These are phyloP conservation scores for Rhodosporidiobolus odoratus DNA, from an alignment of 768 basidiomycete species.

Conservation along the genomic window DNA sequence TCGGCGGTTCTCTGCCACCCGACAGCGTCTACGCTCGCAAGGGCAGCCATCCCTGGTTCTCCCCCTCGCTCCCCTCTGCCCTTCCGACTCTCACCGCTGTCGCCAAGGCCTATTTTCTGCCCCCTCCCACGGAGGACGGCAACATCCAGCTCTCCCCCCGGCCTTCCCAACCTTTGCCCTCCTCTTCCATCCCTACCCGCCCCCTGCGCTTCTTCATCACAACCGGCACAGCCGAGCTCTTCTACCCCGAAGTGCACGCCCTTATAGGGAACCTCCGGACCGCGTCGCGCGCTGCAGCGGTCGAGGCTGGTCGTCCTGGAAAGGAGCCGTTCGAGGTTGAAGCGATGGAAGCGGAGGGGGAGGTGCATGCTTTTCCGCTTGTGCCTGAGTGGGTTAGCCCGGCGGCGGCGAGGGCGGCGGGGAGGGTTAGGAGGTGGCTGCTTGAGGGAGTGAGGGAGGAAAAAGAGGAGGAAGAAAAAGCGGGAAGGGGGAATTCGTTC, in stretches of 20 bases:
- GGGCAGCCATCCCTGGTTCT: slow-evolving; percentile 14
- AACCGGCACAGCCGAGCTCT: slow-evolving; percentile 35
- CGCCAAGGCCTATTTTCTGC: slow-evolving; percentile 1
- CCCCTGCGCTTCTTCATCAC: slow-evolving; percentile 31
- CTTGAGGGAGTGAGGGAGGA: neutral
- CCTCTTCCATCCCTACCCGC: neutral
- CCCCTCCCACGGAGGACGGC: neutral
- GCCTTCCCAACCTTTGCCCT: neutral
- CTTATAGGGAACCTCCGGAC: slow-evolving; percentile 21
- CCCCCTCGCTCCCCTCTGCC: slow-evolving; percentile 16
- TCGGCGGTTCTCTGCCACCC: neutral
- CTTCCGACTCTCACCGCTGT: neutral
- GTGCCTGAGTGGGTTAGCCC: slow-evolving; percentile 31
- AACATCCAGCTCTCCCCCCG: no score
- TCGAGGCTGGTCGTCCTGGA: neutral
- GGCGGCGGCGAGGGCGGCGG: neutral
- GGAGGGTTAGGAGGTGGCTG: slow-evolving; percentile 8
- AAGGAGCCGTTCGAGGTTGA: slow-evolving; percentile 1
- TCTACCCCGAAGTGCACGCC: slow-evolving; percentile 18
- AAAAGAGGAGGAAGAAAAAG: neutral
- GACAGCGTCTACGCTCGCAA: neutral
- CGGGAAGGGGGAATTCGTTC: neutral
- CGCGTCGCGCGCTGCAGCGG: neutral
- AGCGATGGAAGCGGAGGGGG: neutral
- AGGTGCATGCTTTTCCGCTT: slow-evolving; percentile 34